A percentile compares a stretch with the other conserved stretches of the same genome.
phyloP scores from a whole-genome alignment of 192 early-diverging fungal genomes.

The Chytriomyces sp. region DNA sequence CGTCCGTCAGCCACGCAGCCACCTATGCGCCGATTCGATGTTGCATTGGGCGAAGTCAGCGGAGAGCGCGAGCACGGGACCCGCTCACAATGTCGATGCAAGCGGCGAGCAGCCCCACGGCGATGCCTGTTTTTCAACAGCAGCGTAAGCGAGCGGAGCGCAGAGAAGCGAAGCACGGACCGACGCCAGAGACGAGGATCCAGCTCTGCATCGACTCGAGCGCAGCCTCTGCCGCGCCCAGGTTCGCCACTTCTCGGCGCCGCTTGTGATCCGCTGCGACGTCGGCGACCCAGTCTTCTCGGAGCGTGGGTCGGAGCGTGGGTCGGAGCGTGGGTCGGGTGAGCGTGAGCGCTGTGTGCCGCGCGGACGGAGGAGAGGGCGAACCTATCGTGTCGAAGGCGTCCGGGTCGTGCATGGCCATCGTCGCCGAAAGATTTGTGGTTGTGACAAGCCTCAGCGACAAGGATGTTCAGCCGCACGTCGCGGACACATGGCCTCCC shows the following conservation, averaged over 20 bases:
- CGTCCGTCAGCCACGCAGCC: conserved; percentile 87
- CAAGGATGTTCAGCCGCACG: too few relatives aligned
- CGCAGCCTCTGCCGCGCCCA: conserved; percentile 3
- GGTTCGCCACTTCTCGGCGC: conserved; percentile 9
- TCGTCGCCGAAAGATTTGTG: not conserved
- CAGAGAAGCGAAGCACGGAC: conserved; percentile 26
- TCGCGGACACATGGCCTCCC: too few relatives aligned
- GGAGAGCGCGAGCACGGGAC: conserved; percentile 26
- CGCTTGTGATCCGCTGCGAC: conserved; percentile 39
- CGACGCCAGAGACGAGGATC: conserved; percentile 82
- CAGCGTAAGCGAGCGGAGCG: not conserved
- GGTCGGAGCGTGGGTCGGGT: too few relatives aligned
- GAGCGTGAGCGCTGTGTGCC: not conserved
- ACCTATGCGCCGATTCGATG: not conserved
- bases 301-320: not conserved
- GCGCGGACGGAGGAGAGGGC: not conserved
- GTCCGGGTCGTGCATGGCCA: not conserved
- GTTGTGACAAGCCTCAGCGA: too few relatives aligned
- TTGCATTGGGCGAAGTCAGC: conserved; percentile 17
- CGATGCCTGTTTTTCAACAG: conserved; percentile 31
- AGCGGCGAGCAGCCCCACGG: conserved; percentile 81
- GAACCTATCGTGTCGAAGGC: conserved; percentile 46
- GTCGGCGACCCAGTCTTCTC: conserved; percentile 47
- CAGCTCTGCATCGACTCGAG: conserved; percentile 78
- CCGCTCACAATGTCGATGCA: conserved; percentile 83